Evolutionary conservation across 208 protist species (phyloP).

Genomic region (Trypanosoma brucei): DNA sequence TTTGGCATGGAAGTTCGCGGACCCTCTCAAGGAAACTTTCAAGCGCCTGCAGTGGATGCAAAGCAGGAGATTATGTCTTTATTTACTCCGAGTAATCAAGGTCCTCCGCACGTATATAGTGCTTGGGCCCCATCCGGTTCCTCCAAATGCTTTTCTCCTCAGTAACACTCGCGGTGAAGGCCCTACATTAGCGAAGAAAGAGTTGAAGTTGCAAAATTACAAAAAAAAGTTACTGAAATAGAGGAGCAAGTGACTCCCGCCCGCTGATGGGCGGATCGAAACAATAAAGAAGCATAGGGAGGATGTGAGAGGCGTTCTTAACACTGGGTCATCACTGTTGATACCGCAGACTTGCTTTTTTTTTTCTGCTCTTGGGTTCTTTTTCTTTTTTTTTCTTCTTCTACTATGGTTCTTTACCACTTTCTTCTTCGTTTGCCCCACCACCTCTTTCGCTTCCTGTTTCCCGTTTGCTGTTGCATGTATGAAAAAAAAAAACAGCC

Average conservation of each 20-base stretch:
- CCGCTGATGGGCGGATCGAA: no score
- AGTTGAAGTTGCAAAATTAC: no score
- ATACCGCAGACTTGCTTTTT: not conserved
- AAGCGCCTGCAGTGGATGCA: slow-evolving; percentile 1
- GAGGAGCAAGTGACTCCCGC: no score
- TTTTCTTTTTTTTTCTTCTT: slow-evolving; percentile 15
- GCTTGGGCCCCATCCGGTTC: slow-evolving; percentile 46
- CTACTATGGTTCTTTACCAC: slow-evolving; percentile 1
- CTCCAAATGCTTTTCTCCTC: not conserved
- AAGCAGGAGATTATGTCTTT: slow-evolving; percentile 68
- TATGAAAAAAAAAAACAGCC: no score
- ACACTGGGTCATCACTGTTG: slow-evolving; percentile 11
- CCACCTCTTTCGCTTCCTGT: not conserved
- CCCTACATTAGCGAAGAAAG: no score
- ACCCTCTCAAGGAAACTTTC: not conserved
- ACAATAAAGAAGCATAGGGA: no score
- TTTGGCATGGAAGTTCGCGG: no score
- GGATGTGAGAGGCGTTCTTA: no score
- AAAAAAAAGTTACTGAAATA: no score
- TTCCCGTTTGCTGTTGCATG: not conserved
- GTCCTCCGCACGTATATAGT: slow-evolving; percentile 18
- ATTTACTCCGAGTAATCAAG: slow-evolving; percentile 23
- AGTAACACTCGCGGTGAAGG: no score
- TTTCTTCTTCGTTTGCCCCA: not conserved
- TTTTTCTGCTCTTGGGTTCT: slow-evolving; percentile 4